Conservation (phyloP, 2,329 filamentous ascomycete species). For the Leptoxyphium fumago region DNA sequence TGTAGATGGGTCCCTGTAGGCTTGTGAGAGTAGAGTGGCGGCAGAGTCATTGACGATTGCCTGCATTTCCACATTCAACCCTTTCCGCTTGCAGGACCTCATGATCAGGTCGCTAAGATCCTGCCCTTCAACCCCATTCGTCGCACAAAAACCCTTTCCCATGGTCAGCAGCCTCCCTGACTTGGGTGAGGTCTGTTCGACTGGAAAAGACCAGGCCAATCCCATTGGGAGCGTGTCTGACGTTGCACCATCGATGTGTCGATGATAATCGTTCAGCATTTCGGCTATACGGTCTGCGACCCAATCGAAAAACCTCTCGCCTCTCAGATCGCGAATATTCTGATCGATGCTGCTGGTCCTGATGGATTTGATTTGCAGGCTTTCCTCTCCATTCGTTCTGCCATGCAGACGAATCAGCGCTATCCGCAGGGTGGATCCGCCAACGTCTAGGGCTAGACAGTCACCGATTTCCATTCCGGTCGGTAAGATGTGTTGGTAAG, state of each 20-base stretch:
- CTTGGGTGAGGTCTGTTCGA: conserved; percentile 47
- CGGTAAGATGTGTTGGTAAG: conserved; percentile 47
- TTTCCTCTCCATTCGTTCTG: conserved; percentile 17
- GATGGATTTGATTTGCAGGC: conserved; percentile 41
- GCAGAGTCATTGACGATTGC: conserved; percentile 52
- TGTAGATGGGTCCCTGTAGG: conserved; percentile 45
- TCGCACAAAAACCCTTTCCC: conserved; percentile 51
- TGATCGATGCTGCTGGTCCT: conserved; percentile 42
- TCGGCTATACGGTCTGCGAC: conserved; percentile 46
- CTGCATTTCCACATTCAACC: conserved; percentile 43
- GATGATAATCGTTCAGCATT: conserved; percentile 32
- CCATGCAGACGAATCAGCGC: conserved; percentile 44
- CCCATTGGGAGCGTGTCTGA: conserved; percentile 39
- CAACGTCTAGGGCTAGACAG: conserved; percentile 48
- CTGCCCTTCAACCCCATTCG: conserved; percentile 42
- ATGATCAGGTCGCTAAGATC: conserved; percentile 47
- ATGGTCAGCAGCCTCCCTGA: conserved; percentile 44
- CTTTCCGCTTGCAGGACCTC: conserved; percentile 38
- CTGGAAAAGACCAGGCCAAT: conserved; percentile 51
- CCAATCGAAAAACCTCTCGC: conserved; percentile 50
- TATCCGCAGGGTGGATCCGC: conserved; percentile 51
- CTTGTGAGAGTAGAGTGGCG: conserved; percentile 45
- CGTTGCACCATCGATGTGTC: conserved; percentile 16
- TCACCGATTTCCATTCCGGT: conserved; percentile 44
- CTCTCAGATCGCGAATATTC: conserved; percentile 38